These are phyloP conservation scores for Annona squamosa DNA, from an alignment of 164 flowering plant genomes.

Conservation along the genomic window DNA sequence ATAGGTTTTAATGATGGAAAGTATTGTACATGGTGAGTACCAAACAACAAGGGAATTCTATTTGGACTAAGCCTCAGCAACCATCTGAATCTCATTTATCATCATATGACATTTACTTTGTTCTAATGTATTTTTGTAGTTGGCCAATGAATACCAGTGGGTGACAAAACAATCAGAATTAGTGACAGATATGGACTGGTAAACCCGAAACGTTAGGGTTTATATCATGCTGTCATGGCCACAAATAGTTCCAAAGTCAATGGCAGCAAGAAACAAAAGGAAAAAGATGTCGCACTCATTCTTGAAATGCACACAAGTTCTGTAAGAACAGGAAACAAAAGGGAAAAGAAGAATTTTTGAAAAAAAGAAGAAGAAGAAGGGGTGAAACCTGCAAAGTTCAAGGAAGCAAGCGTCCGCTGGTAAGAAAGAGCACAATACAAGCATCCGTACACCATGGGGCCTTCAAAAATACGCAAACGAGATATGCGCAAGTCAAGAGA, in stretches of 20 bases:
- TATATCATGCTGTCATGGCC: too few species aligned
- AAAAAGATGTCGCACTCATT: neutral
- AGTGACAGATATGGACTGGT: too few species aligned
- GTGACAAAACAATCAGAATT: too few species aligned
- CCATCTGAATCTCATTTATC: too few species aligned
- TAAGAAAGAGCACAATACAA: slow-evolving; percentile 78
- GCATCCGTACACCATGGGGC: slow-evolving; percentile 98
- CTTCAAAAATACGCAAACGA: slow-evolving; percentile 29
- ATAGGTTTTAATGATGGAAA: too few species aligned
- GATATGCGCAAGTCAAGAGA: neutral
- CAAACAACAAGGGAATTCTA: too few species aligned
- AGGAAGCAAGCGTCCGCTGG: slow-evolving; percentile 55
- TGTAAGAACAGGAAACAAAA: neutral
- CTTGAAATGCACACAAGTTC: too few species aligned
- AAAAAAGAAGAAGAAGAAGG: neutral
- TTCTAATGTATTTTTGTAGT: too few species aligned
- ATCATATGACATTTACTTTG: too few species aligned
- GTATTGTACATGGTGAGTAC: too few species aligned
- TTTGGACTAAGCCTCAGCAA: too few species aligned
- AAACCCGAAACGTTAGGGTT: neutral
- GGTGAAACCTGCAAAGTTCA: slow-evolving; percentile 67
- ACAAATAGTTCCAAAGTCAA: neutral
- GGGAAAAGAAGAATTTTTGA: neutral
- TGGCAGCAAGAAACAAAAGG: neutral
- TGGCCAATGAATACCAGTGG: too few species aligned